Conservation (phyloP, 1,139 yeast species). For the Pichia sp. region DNA sequence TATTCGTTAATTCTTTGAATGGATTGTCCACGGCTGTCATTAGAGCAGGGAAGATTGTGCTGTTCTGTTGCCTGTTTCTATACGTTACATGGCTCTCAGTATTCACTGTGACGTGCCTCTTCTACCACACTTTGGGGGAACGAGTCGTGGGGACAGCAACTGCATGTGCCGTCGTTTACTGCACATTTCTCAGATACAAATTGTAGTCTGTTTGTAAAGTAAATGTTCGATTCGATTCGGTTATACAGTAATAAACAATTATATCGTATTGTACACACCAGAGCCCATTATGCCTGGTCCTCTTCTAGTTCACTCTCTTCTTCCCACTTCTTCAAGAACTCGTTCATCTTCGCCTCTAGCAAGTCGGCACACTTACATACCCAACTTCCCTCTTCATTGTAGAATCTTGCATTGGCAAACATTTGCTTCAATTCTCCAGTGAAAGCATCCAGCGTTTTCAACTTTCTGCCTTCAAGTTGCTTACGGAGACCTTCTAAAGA, state of each 20-base stretch:
- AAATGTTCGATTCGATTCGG: too few species aligned
- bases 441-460: constrained; percentile 51
- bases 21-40: too few species aligned
- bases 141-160: constrained; percentile 45
- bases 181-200: constrained; percentile 25
- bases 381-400: constrained; percentile 83
- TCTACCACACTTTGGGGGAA: constrained; percentile 56
- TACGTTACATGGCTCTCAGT: neutral
- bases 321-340: constrained; percentile 9
- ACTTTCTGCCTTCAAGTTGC: constrained; percentile 47
- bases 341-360: constrained; percentile 39
- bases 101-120: constrained; percentile 43
- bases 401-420: constrained; percentile 78
- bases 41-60: too few species aligned
- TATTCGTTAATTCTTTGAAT: constrained; percentile 4
- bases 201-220: constrained; percentile 1
- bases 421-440: constrained; percentile 68
- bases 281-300: too few species aligned
- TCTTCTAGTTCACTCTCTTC: constrained; percentile 2
- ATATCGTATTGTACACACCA: too few species aligned
- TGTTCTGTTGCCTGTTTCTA: neutral
- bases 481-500: constrained; percentile 65
- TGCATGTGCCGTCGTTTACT: constrained; percentile 38
- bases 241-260: neutral
- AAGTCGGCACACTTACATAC: constrained; percentile 72